Conservation (phyloP, 1,139 yeast genomes). For the Taphrina betulina region DNA sequence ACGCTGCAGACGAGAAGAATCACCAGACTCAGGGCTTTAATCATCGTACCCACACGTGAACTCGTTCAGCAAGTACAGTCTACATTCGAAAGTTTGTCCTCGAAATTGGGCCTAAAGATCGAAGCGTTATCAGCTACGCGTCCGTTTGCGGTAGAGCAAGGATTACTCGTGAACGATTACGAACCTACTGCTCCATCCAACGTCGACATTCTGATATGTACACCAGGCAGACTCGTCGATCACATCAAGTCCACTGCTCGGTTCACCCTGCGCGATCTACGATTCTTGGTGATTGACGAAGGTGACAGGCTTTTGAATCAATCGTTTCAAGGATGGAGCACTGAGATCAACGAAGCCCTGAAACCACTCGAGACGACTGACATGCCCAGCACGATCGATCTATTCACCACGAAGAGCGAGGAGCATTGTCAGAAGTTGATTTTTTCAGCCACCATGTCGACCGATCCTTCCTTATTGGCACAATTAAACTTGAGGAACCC, state of each 20-base stretch:
- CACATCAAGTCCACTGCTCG: constrained; percentile 54
- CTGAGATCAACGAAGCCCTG: constrained; percentile 47
- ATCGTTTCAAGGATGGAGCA: constrained; percentile 87
- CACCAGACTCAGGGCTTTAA: constrained; percentile 70
- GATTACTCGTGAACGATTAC: constrained; percentile 45
- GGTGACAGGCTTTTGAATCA: constrained; percentile 91
- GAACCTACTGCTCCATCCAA: constrained; percentile 49
- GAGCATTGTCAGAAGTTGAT: constrained; percentile 57
- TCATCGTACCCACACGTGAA: constrained; percentile 88
- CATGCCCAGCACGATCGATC: constrained; percentile 9
- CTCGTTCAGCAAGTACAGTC: constrained; percentile 75
- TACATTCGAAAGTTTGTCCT: constrained; percentile 59
- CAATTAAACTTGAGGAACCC: constrained; percentile 68
- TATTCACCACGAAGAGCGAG: constrained; percentile 23
- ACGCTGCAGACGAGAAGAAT: constrained; percentile 61
- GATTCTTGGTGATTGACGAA: constrained; percentile 83
- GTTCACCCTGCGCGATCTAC: constrained; percentile 50
- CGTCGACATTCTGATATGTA: constrained; percentile 68
- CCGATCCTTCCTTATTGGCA: constrained; percentile 84
- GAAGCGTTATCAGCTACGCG: constrained; percentile 61
- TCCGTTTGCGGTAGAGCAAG: constrained; percentile 66
- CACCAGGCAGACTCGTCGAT: constrained; percentile 95
- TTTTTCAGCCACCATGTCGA: constrained; percentile 90
- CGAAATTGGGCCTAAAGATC: constrained; percentile 65
- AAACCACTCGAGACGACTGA: constrained; percentile 7